These are phyloP conservation scores for Nigrospora osmanthi DNA, from an alignment of 2,329 filamentous ascomycete species.

Conservation along the genomic window DNA sequence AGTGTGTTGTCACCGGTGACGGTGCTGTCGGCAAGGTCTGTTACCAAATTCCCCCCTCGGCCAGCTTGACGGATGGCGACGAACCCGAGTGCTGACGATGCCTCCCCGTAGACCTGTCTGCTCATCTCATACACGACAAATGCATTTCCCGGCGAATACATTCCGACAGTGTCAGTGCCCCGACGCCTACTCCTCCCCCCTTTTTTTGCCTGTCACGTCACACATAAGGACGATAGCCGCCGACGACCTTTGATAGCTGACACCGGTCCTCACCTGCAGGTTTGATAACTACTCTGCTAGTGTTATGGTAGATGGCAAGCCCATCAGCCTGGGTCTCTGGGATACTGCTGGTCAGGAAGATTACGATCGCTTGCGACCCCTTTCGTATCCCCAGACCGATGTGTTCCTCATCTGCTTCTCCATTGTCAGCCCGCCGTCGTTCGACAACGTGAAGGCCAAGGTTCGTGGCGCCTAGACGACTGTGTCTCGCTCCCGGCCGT, in stretches of 20 bases:
- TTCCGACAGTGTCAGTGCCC: slow-evolving; percentile 80
- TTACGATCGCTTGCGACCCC: slow-evolving; percentile 88
- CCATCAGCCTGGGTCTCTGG: slow-evolving; percentile 93
- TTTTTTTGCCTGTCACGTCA: neutral
- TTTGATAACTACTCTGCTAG: slow-evolving; percentile 99
- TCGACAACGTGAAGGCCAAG: slow-evolving; percentile 99
- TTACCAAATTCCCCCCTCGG: slow-evolving; percentile 8
- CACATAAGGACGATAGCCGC: neutral
- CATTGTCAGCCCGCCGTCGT: slow-evolving; percentile 93
- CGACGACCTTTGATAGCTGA: neutral
- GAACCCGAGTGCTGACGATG: slow-evolving; percentile 4
- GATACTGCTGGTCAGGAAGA: slow-evolving; percentile 98
- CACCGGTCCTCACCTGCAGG: slow-evolving; percentile 33
- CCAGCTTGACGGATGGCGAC: slow-evolving; percentile 7
- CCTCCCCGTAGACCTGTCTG: slow-evolving; percentile 71
- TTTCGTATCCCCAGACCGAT: slow-evolving; percentile 97
- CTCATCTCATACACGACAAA: slow-evolving; percentile 99
- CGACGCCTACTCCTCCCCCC: neutral
- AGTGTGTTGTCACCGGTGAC: slow-evolving; percentile 99
- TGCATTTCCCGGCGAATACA: slow-evolving; percentile 99
- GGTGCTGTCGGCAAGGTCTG: slow-evolving; percentile 97
- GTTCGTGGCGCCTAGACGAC: slow-evolving; percentile 38
- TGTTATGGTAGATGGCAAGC: slow-evolving; percentile 98
- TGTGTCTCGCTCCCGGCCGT: no score
- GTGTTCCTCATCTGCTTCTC: slow-evolving; percentile 99